phyloP scores from a whole-genome alignment of 805 yeast genomes.

The Cyberlindnera suaveolens region DNA sequence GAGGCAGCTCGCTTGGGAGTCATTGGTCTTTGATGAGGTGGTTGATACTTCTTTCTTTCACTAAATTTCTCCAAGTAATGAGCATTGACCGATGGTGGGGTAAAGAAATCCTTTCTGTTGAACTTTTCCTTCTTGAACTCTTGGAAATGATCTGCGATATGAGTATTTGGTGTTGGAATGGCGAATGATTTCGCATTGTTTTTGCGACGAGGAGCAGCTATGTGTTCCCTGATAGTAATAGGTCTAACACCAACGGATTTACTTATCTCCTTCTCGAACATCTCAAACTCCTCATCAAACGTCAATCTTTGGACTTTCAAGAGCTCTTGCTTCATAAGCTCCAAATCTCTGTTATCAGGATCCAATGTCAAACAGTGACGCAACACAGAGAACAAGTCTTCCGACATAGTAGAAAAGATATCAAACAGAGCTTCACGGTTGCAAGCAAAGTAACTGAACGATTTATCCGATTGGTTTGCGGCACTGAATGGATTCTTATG shows the following conservation, averaged over 20 bases:
- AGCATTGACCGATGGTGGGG: conserved; percentile 68
- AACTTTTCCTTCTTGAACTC: conserved; percentile 32
- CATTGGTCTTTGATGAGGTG: conserved; percentile 23
- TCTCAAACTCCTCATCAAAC: conserved; percentile 67
- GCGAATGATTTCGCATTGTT: conserved; percentile 45
- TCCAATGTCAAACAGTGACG: conserved; percentile 75
- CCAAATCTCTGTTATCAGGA: conserved; percentile 75
- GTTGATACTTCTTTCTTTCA: conserved; percentile 22
- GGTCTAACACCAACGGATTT: conserved; percentile 15
- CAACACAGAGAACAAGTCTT: conserved; percentile 79
- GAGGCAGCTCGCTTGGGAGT: conserved; percentile 12
- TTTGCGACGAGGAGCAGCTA: conserved; percentile 25
- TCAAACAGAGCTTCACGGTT: conserved; percentile 89
- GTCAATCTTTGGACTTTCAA: conserved; percentile 61
- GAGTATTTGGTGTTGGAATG: conserved; percentile 52
- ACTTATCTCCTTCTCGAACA: conserved; percentile 34
- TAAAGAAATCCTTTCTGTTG: conserved; percentile 67
- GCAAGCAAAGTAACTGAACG: conserved; percentile 79
- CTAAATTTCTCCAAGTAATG: conserved; percentile 65
- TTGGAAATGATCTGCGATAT: conserved; percentile 33
- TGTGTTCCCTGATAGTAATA: conserved; percentile 13
- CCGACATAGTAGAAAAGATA: conserved; percentile 83
- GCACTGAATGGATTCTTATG: conserved; percentile 82
- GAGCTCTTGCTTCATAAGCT: conserved; percentile 54
- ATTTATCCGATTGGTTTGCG: conserved; percentile 74